These are phyloP conservation scores for Suhomyces maxii DNA, from an alignment of 1,139 yeast species.

Conservation along the genomic window DNA sequence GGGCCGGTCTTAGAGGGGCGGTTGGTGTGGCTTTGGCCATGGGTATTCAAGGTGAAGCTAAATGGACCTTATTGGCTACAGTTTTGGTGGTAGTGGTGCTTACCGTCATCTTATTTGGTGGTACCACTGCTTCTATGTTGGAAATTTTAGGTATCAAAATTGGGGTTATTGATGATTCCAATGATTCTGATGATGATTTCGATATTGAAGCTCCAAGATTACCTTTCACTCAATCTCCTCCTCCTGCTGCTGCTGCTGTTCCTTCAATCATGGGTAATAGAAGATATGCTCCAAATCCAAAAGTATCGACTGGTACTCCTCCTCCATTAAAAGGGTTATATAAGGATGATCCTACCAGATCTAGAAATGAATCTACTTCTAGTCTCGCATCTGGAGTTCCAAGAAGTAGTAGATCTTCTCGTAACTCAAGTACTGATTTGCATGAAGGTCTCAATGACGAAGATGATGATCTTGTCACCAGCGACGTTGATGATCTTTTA, in stretches of 20 bases:
- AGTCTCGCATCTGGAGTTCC: slow-evolving; percentile 22
- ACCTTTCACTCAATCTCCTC: slow-evolving; percentile 23
- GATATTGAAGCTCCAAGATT: slow-evolving; percentile 79
- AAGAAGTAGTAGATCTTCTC: slow-evolving; percentile 3
- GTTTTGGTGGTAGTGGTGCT: slow-evolving; percentile 94
- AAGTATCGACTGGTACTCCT: slow-evolving; percentile 10
- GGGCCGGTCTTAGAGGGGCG: slow-evolving; percentile 99
- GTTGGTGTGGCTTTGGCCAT: slow-evolving; percentile 99
- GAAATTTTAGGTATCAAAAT: slow-evolving; percentile 91
- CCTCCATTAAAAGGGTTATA: slow-evolving; percentile 12
- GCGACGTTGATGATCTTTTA: slow-evolving; percentile 44
- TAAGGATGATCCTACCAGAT: slow-evolving; percentile 20
- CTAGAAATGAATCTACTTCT: slow-evolving; percentile 29
- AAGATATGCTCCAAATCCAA: slow-evolving; percentile 23
- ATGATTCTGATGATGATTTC: slow-evolving; percentile 88
- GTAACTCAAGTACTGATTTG: slow-evolving; percentile 8
- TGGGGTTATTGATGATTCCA: slow-evolving; percentile 78
- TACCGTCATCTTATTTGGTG: slow-evolving; percentile 95
- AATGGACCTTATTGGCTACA: slow-evolving; percentile 86
- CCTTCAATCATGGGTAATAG: slow-evolving; percentile 32
- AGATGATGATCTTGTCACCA: slow-evolving; percentile 36
- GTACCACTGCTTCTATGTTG: slow-evolving; percentile 97
- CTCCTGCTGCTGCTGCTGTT: too few species aligned
- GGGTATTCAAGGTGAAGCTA: slow-evolving; percentile 94
- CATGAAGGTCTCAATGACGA: slow-evolving; percentile 20